These are phyloP conservation scores for Phytophthora cactorum DNA, from an alignment of 352 stramenopile genomes.

Conservation along the genomic window DNA sequence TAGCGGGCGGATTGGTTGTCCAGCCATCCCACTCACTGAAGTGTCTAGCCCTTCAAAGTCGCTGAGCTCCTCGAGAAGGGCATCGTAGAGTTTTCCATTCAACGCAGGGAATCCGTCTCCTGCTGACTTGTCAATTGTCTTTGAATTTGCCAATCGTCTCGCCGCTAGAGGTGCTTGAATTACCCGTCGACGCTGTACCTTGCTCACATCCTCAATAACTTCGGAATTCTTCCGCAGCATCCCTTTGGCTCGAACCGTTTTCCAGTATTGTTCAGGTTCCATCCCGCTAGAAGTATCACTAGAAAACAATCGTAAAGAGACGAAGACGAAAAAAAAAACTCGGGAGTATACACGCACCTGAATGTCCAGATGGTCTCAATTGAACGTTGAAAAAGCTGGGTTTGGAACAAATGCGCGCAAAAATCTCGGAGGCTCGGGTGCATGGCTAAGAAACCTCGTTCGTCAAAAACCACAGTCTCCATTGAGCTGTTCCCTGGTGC, in stretches of 20 bases:
- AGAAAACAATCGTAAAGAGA: slow-evolving; percentile 7
- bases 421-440: slow-evolving; percentile 69
- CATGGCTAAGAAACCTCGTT: slow-evolving; percentile 58
- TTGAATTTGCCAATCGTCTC: background rate
- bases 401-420: slow-evolving; percentile 73
- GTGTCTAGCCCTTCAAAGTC: slow-evolving; percentile 17
- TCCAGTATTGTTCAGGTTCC: slow-evolving; percentile 58
- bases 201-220: slow-evolving; percentile 36
- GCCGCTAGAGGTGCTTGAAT: slow-evolving; percentile 39
- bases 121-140: background rate
- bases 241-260: slow-evolving; percentile 46
- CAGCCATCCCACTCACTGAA: slow-evolving; percentile 12
- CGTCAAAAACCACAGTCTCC: slow-evolving; percentile 51
- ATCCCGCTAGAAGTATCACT: slow-evolving; percentile 18
- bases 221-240: slow-evolving; percentile 55
- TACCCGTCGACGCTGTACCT: slow-evolving; percentile 40
- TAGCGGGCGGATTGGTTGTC: slow-evolving; percentile 12
- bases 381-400: slow-evolving; percentile 75
- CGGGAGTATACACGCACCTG: slow-evolving; percentile 7
- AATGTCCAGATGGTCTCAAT: slow-evolving; percentile 48
- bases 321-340: too few species aligned
- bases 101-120: slow-evolving; percentile 41
- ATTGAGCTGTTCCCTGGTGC: slow-evolving; percentile 4
- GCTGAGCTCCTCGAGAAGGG: slow-evolving; percentile 32
- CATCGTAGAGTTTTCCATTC: slow-evolving; percentile 39